Conservation (phyloP, 192 early-diverging fungal genomes). For the Kappamyces sp. region DNA sequence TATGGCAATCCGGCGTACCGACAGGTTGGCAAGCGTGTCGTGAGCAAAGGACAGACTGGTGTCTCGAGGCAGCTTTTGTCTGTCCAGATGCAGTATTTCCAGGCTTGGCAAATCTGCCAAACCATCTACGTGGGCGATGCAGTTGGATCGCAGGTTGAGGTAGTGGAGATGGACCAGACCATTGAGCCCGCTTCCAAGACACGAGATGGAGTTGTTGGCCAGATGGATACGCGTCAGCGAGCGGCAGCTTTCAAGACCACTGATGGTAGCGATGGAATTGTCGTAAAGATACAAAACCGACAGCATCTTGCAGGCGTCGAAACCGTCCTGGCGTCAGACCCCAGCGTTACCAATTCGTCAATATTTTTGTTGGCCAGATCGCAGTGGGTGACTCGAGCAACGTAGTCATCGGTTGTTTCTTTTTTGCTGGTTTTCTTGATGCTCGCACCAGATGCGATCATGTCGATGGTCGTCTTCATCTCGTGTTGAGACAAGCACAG, state of each 20-base stretch:
- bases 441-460: not conserved
- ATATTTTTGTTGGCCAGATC: not conserved
- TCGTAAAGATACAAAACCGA: slow-evolving; percentile 49
- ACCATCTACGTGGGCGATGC: slow-evolving; percentile 28
- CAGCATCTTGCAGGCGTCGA: not conserved
- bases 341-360: too few species aligned
- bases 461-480: not conserved
- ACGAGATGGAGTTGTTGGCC: slow-evolving; percentile 46
- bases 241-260: slow-evolving; percentile 27
- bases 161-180: slow-evolving; percentile 19
- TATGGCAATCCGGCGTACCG: slow-evolving; percentile 19
- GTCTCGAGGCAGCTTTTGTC: slow-evolving; percentile 26
- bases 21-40: slow-evolving; percentile 25
- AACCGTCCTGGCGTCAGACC: not conserved
- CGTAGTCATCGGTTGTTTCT: not conserved
- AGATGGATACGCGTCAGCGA: slow-evolving; percentile 40
- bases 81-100: slow-evolving; percentile 44
- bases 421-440: not conserved
- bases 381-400: not conserved
- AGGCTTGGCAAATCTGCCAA: slow-evolving; percentile 30
- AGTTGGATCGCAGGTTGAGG: slow-evolving; percentile 26
- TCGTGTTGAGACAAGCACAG: not conserved
- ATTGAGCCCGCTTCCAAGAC: slow-evolving; percentile 34
- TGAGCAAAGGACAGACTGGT: slow-evolving; percentile 29
- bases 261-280: slow-evolving; percentile 40